phyloP scores from a whole-genome alignment of 768 basidiomycete species.

The Hygrophorus russula region DNA sequence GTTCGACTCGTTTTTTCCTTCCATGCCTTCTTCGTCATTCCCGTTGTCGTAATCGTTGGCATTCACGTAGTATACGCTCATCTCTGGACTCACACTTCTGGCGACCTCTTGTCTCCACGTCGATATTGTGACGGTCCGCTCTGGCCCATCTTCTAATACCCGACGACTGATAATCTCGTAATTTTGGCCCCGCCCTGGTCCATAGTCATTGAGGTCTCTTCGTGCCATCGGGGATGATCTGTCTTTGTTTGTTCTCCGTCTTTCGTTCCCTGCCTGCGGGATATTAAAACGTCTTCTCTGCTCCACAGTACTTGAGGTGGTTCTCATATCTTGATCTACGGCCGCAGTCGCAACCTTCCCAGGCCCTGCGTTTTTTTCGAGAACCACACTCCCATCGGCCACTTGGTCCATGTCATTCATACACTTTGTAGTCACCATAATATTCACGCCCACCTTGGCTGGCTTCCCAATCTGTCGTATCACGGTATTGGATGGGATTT shows the following conservation, averaged over 20 bases:
- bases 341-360: too few species aligned
- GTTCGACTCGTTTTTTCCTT: slow-evolving; percentile 13
- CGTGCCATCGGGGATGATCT: background rate
- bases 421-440: slow-evolving; percentile 24
- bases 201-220: slow-evolving; percentile 8
- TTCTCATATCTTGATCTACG: slow-evolving; percentile 9
- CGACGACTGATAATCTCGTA: slow-evolving; percentile 31
- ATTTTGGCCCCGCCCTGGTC: slow-evolving; percentile 23
- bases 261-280: too few species aligned
- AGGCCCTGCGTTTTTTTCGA: too few species aligned
- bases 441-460: slow-evolving; percentile 16
- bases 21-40: slow-evolving; percentile 3
- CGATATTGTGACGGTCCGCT: slow-evolving; percentile 41
- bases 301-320: slow-evolving; percentile 8
- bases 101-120: slow-evolving; percentile 48
- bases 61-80: slow-evolving; percentile 36
- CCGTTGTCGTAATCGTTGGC: slow-evolving; percentile 18
- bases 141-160: slow-evolving; percentile 37
- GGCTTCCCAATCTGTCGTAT: background rate
- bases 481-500: background rate
- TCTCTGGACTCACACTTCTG: slow-evolving; percentile 25
- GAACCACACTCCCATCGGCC: too few species aligned
- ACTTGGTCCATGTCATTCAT: slow-evolving; percentile 19
- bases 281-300: too few species aligned
- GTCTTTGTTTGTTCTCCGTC: too few species aligned